Conservation (phyloP, 139 green algal genomes). For the Chlamydomonas schloesseri region DNA sequence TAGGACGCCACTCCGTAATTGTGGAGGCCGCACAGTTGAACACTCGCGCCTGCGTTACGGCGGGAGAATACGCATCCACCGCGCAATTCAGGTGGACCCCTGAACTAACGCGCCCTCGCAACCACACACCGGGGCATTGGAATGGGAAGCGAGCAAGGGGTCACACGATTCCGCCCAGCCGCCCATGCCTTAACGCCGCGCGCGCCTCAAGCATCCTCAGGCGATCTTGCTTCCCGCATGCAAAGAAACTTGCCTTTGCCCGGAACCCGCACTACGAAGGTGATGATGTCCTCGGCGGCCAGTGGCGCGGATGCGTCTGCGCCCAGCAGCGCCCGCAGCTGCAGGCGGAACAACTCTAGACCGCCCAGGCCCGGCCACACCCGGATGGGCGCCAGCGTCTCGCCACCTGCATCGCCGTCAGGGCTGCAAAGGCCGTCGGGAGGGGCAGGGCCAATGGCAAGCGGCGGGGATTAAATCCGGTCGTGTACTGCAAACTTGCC, state of each 20-base stretch:
- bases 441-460: too few relatives aligned
- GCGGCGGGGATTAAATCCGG: too few relatives aligned
- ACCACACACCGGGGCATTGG: background rate
- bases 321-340: background rate
- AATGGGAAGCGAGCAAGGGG: background rate
- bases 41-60: background rate
- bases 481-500: too few relatives aligned
- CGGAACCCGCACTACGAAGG: background rate
- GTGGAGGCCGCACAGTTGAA: background rate
- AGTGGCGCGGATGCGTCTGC: too few relatives aligned
- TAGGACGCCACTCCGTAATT: conserved; percentile 18
- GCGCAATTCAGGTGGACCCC: background rate
- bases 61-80: background rate
- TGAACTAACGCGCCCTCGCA: too few relatives aligned
- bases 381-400: background rate
- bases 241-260: background rate
- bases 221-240: too few relatives aligned
- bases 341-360: background rate
- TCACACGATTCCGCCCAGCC: too few relatives aligned
- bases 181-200: too few relatives aligned
- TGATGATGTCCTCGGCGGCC: background rate
- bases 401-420: too few relatives aligned
- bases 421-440: too few relatives aligned
- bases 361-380: background rate
- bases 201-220: too few relatives aligned